phyloP scores from a whole-genome alignment of 352 stramenopile species.

The Elongisporangium prolatum region DNA sequence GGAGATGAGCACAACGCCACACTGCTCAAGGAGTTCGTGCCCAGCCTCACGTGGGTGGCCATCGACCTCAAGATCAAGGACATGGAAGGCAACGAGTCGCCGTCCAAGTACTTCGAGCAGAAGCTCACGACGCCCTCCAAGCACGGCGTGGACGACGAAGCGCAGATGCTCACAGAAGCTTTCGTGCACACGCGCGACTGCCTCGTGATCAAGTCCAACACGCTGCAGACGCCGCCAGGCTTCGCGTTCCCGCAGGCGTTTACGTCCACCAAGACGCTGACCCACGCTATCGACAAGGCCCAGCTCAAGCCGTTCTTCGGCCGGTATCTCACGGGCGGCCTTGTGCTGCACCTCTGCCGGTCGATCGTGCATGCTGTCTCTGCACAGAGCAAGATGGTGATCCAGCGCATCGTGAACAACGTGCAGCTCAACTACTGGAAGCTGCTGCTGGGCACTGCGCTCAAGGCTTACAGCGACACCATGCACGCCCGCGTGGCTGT shows the following conservation, averaged over 20 bases:
- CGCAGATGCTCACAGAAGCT: conserved; percentile 41
- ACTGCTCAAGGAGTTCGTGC: conserved; percentile 48
- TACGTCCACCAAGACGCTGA: conserved; percentile 53
- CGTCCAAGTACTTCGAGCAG: conserved; percentile 65
- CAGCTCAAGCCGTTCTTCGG: conserved; percentile 65
- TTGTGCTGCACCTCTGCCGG: conserved; percentile 46
- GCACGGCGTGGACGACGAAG: conserved; percentile 32
- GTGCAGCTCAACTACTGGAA: conserved; percentile 63
- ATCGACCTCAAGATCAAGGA: conserved; percentile 79
- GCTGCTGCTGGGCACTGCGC: conserved; percentile 43
- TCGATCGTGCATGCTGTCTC: conserved; percentile 42
- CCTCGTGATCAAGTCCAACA: conserved; percentile 53
- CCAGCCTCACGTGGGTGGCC: conserved; percentile 58
- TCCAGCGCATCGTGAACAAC: conserved; percentile 58
- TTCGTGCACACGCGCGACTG: conserved; percentile 43
- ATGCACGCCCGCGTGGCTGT: conserved; percentile 51
- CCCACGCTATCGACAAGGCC: conserved; percentile 39
- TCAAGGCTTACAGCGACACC: conserved; percentile 53
- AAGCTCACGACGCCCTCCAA: conserved; percentile 36
- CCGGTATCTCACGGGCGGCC: conserved; percentile 42
- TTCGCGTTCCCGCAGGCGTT: conserved; percentile 28
- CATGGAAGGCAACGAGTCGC: conserved; percentile 61
- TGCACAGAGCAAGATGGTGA: conserved; percentile 29
- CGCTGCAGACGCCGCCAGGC: conserved; percentile 25
- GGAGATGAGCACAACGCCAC: conserved; percentile 24